phyloP scores from a whole-genome alignment of 1,284 basidiomycete species.

The Flammula alnicola region DNA sequence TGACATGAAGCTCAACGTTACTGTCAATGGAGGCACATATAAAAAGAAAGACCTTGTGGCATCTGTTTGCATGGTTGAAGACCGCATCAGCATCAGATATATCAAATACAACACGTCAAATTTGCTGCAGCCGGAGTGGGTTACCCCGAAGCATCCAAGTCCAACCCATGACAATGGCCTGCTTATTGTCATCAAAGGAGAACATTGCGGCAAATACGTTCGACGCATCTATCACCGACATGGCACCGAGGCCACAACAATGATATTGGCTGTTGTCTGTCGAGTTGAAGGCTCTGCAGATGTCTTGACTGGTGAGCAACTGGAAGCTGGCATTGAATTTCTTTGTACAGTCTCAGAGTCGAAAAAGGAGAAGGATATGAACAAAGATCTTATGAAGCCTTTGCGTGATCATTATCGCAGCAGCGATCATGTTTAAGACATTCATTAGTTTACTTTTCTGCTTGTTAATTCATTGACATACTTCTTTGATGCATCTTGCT shows the following conservation, averaged over 20 bases:
- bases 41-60: conserved; percentile 1
- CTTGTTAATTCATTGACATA: too few relatives aligned
- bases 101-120: neutral
- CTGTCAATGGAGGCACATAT: conserved; percentile 2
- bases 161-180: conserved; percentile 16
- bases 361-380: conserved; percentile 7
- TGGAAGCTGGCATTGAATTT: conserved; percentile 6
- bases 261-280: conserved; percentile 8
- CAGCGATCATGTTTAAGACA: neutral
- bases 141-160: conserved; percentile 6
- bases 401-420: neutral
- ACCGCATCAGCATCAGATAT: neutral
- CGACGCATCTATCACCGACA: conserved; percentile 8
- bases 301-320: conserved; percentile 5
- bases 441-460: too few relatives aligned
- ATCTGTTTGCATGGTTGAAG: neutral
- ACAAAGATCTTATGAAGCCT: neutral
- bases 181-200: conserved; percentile 18
- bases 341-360: conserved; percentile 10
- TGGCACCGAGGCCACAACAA: neutral
- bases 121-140: neutral
- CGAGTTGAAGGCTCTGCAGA: neutral
- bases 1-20: neutral
- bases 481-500: too few relatives aligned
- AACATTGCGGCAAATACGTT: conserved; percentile 19